phyloP scores from a whole-genome alignment of 2,329 filamentous ascomycete genomes.

The Claviceps pusilla region DNA sequence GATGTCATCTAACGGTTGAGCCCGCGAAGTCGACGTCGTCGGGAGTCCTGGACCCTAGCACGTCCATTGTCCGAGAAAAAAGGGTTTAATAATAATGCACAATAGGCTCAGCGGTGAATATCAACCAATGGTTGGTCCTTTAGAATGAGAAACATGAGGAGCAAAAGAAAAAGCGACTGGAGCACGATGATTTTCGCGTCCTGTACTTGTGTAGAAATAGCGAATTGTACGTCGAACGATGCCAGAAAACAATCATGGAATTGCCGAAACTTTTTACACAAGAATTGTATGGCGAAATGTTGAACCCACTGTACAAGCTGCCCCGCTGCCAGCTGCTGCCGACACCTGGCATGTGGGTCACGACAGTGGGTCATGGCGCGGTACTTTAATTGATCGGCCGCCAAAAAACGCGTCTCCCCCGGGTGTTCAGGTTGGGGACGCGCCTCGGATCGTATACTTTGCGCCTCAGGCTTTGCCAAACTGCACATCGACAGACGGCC shows the following conservation, averaged over 20 bases:
- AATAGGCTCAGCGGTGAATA: not conserved
- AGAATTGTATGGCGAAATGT: too few species aligned
- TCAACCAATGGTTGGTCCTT: not conserved
- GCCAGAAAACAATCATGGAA: not conserved
- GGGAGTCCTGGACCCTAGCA: not conserved
- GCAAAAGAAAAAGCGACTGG: too few species aligned
- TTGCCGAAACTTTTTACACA: too few species aligned
- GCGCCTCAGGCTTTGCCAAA: not conserved
- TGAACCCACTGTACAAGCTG: not conserved
- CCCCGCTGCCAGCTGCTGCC: not conserved
- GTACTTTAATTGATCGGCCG: slow-evolving; percentile 9
- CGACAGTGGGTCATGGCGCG: slow-evolving; percentile 3
- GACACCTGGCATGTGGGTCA: not conserved
- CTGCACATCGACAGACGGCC: not conserved
- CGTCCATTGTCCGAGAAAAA: not conserved
- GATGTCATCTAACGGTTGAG: not conserved
- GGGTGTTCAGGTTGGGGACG: slow-evolving; percentile 1
- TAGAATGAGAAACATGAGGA: not conserved
- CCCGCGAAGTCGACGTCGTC: too few species aligned
- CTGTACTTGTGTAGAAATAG: not conserved
- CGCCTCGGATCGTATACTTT: not conserved
- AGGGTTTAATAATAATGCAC: not conserved
- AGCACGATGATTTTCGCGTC: not conserved
- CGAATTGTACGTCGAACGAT: not conserved
- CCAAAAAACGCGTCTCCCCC: slow-evolving; percentile 10